These are phyloP conservation scores for Solanum tacnaense DNA, from an alignment of 257 asterid genomes.

Conservation along the genomic window DNA sequence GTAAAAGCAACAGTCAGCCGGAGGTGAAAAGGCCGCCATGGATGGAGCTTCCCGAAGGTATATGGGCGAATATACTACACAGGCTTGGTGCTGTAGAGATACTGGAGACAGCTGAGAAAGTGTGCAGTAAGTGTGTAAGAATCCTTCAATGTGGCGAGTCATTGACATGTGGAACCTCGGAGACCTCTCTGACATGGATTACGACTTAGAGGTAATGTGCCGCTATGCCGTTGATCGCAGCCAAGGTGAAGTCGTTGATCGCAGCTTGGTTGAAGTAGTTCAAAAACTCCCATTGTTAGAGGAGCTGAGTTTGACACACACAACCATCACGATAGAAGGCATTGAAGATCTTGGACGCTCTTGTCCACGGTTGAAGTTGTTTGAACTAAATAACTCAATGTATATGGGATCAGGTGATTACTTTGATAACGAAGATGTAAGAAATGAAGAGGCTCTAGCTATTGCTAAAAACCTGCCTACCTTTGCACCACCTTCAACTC, in stretches of 20 bases:
- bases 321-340: not conserved
- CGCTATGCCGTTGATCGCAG: not conserved
- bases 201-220: constrained; percentile 15
- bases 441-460: not conserved
- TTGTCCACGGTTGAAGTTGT: not conserved
- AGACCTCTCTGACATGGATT: not conserved
- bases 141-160: constrained; percentile 35
- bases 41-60: constrained; percentile 40
- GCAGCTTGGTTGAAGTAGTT: not conserved
- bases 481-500: not conserved
- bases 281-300: not conserved
- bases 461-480: not conserved
- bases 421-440: not conserved
- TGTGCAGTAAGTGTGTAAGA: constrained; percentile 33
- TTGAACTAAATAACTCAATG: not conserved
- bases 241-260: not conserved
- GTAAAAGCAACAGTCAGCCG: not conserved
- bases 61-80: constrained; percentile 34
- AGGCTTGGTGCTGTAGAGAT: constrained; percentile 33
- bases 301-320: not conserved
- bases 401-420: not conserved
- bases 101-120: constrained; percentile 25
- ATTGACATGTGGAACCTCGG: constrained; percentile 13
- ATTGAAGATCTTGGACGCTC: not conserved
- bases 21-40: constrained; percentile 18